Evolutionary conservation across 352 stramenopile genomes (phyloP).

Genomic region (Phytophthora cryptogea): DNA sequence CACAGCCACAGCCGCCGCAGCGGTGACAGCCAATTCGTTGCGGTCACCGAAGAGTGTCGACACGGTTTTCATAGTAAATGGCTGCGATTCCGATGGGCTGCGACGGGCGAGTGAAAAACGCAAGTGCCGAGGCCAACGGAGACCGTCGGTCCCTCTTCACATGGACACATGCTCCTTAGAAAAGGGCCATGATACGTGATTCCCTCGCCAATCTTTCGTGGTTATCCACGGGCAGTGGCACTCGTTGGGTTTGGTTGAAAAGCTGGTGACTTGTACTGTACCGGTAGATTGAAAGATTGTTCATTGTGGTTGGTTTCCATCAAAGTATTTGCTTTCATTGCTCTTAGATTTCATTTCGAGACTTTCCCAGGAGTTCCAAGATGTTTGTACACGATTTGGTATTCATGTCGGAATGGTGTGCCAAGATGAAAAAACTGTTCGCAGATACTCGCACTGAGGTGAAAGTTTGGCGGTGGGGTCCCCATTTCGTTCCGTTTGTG

Average conservation of each 20-base stretch:
- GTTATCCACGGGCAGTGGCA: too few relatives aligned
- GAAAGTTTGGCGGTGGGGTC: constrained; percentile 4
- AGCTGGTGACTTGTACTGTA: too few relatives aligned
- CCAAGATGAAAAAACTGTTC: not conserved
- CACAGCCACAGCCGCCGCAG: constrained; percentile 25
- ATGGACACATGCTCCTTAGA: not conserved
- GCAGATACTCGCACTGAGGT: not conserved
- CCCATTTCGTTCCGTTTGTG: not conserved
- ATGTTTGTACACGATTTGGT: not conserved
- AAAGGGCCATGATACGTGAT: not conserved
- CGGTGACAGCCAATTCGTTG: constrained; percentile 19
- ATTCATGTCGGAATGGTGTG: constrained; percentile 2
- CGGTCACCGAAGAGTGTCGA: constrained; percentile 22
- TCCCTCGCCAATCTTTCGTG: too few relatives aligned
- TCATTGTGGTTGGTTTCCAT: not conserved
- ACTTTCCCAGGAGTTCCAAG: not conserved
- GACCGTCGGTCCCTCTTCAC: not conserved
- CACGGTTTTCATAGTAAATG: constrained; percentile 22
- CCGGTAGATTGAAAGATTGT: too few relatives aligned
- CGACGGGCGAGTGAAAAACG: constrained; percentile 4
- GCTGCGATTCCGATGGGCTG: constrained; percentile 10
- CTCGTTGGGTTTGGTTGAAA: too few relatives aligned
- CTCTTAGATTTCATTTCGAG: not conserved
- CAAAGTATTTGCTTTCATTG: not conserved
- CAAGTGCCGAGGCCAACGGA: constrained; percentile 8